These are phyloP conservation scores for Entomortierella chlamydospora DNA, from an alignment of 192 early-diverging fungal species.

Conservation along the genomic window DNA sequence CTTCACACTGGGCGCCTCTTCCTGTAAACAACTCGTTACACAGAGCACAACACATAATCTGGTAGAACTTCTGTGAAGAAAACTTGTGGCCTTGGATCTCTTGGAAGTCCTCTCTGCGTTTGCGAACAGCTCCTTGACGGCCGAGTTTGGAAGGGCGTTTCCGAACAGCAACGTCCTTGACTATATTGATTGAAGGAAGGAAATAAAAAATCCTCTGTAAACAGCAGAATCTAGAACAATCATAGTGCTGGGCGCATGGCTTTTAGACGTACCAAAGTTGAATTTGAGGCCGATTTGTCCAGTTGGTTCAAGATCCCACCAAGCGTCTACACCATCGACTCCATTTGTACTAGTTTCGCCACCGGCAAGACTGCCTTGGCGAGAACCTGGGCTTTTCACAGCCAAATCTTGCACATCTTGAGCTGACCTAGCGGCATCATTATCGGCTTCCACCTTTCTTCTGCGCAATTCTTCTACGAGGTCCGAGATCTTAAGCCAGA, in stretches of 20 bases:
- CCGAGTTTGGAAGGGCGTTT: conserved; percentile 73
- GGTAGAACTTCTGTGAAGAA: conserved; percentile 88
- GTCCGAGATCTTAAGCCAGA: conserved; percentile 96
- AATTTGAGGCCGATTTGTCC: conserved; percentile 89
- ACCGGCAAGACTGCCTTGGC: conserved; percentile 4
- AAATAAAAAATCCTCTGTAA: background rate
- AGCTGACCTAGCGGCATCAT: conserved; percentile 61
- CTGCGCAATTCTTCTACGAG: conserved; percentile 87
- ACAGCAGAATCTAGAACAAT: background rate
- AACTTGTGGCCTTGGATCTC: conserved; percentile 97
- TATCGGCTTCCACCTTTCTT: conserved; percentile 74
- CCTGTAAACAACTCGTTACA: conserved; percentile 95
- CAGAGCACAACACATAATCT: conserved; percentile 97
- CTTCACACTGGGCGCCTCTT: conserved; percentile 91
- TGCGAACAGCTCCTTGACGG: conserved; percentile 81
- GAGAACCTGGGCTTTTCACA: conserved; percentile 20
- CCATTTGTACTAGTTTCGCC: conserved; percentile 3
- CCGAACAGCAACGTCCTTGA: conserved; percentile 59
- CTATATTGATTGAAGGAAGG: conserved; percentile 25
- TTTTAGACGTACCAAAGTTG: conserved; percentile 76
- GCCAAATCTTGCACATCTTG: conserved; percentile 42
- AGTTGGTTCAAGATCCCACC: conserved; percentile 93
- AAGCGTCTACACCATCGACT: conserved; percentile 74
- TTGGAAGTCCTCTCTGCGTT: conserved; percentile 81
- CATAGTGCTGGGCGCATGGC: no score